Evolutionary conservation across 139 green algal genomes (phyloP).

Genomic region (Ettlia oleoabundans): DNA sequence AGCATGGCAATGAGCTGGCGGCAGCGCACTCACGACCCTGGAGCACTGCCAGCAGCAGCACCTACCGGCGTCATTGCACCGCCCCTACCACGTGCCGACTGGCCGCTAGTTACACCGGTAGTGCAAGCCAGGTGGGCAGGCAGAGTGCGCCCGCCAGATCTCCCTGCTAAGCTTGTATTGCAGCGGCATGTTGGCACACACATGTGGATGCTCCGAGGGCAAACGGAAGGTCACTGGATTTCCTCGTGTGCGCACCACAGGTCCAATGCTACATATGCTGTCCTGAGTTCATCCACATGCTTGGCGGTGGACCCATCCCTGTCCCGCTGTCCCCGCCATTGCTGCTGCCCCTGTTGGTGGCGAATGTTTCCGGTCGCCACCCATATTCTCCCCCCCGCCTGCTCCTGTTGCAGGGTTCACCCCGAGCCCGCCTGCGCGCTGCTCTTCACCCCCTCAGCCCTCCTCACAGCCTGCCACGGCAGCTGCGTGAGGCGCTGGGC

Average conservation of each 20-base stretch:
- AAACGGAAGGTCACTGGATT: too few relatives aligned
- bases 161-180: background rate
- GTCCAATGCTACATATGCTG: too few relatives aligned
- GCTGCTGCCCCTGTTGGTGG: too few relatives aligned
- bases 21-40: background rate
- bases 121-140: conserved; percentile 54
- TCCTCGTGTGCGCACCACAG: background rate
- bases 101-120: conserved; percentile 65
- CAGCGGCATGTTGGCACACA: too few relatives aligned
- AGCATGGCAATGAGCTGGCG: background rate
- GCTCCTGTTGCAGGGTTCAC: conserved; percentile 64
- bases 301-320: too few relatives aligned
- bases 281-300: too few relatives aligned
- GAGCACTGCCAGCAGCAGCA: conserved; percentile 13
- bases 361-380: too few relatives aligned
- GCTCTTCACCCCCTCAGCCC: conserved; percentile 56
- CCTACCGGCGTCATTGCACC: conserved; percentile 49
- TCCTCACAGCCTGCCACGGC: conserved; percentile 62
- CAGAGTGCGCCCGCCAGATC: background rate
- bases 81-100: conserved; percentile 61
- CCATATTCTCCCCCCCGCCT: too few relatives aligned
- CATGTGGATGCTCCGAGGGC: too few relatives aligned
- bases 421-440: conserved; percentile 78
- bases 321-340: too few relatives aligned
- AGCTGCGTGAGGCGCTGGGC: conserved; percentile 21